Evolutionary conservation across 164 flowering plant genomes (phyloP).

Genomic region (Vitis cinerea): DNA sequence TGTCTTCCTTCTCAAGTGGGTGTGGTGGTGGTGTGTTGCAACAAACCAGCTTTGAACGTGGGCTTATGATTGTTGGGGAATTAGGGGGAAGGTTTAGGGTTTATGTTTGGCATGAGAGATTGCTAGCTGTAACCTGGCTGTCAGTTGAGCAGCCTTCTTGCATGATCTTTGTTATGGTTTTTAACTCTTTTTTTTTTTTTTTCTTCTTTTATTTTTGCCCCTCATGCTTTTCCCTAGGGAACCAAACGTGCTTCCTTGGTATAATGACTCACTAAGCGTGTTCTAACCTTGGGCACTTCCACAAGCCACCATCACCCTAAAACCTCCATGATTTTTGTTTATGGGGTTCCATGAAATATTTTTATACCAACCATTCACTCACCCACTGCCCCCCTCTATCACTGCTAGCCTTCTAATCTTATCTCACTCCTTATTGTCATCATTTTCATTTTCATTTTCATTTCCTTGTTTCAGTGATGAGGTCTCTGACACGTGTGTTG

Average conservation of each 20-base stretch:
- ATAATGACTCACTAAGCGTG: conserved; percentile 63
- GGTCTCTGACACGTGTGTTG: conserved; percentile 19
- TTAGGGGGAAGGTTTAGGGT: conserved; percentile 29
- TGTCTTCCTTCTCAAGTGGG: conserved; percentile 3
- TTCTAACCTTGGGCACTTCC: conserved; percentile 24
- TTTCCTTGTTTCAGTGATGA: conserved; percentile 11
- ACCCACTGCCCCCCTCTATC: neutral
- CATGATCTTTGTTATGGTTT: conserved; percentile 53
- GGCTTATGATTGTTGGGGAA: conserved; percentile 40
- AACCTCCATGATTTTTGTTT: conserved; percentile 31
- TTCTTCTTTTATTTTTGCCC: neutral
- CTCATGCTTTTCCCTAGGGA: conserved; percentile 44
- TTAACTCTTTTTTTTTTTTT: neutral
- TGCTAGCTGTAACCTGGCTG: conserved; percentile 82
- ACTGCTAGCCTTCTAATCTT: neutral
- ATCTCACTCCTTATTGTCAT: neutral
- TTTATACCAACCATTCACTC: neutral
- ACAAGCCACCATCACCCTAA: conserved; percentile 15
- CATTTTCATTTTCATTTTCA: neutral
- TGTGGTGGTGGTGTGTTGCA: conserved; percentile 4
- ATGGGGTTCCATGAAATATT: conserved; percentile 23
- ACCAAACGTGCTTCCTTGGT: conserved; percentile 64
- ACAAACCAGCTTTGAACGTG: conserved; percentile 36
- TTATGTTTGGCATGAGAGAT: conserved; percentile 51
- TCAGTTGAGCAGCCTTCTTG: conserved; percentile 80